phyloP scores from a whole-genome alignment of 2,329 filamentous ascomycete genomes.

The Pseudogymnoascus sp. region DNA sequence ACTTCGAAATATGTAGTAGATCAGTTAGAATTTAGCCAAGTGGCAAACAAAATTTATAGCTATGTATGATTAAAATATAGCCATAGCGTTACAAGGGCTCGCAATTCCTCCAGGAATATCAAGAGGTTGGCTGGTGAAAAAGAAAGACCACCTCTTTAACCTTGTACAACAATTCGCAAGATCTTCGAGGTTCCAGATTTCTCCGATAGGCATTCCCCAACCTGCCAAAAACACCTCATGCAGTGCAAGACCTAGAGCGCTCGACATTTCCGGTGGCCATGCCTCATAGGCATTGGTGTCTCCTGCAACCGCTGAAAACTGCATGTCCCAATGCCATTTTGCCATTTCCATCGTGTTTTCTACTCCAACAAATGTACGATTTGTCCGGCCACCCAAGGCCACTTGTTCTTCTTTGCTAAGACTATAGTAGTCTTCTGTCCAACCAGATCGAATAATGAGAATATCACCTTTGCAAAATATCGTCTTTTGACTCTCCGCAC shows the following conservation, averaged over 20 bases:
- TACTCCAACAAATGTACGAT: too few relatives aligned
- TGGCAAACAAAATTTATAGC: too few relatives aligned
- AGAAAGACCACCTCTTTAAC: constrained; percentile 40
- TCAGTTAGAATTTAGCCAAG: too few relatives aligned
- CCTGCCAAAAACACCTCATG: constrained; percentile 40
- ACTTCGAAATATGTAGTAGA: too few relatives aligned
- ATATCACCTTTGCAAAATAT: constrained; percentile 43
- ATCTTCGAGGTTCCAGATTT: constrained; percentile 29
- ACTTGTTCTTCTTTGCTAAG: too few relatives aligned
- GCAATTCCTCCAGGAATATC: constrained; percentile 27
- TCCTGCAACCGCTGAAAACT: constrained; percentile 36
- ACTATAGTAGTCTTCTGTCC: constrained; percentile 13
- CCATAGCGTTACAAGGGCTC: neutral
- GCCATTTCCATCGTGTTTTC: too few relatives aligned
- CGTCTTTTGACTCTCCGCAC: constrained; percentile 38
- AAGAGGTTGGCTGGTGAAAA: constrained; percentile 39
- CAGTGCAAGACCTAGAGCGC: constrained; percentile 19
- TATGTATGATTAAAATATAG: too few relatives aligned
- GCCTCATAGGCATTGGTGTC: constrained; percentile 35
- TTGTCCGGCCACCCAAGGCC: too few relatives aligned
- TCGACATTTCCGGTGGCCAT: constrained; percentile 19
- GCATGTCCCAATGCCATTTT: too few relatives aligned
- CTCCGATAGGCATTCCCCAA: constrained; percentile 37
- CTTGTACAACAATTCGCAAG: constrained; percentile 27
- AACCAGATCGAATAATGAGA: constrained; percentile 41